These are phyloP conservation scores for Aureobasidium sp. DNA, from an alignment of 2,329 filamentous ascomycete species.

Conservation along the genomic window DNA sequence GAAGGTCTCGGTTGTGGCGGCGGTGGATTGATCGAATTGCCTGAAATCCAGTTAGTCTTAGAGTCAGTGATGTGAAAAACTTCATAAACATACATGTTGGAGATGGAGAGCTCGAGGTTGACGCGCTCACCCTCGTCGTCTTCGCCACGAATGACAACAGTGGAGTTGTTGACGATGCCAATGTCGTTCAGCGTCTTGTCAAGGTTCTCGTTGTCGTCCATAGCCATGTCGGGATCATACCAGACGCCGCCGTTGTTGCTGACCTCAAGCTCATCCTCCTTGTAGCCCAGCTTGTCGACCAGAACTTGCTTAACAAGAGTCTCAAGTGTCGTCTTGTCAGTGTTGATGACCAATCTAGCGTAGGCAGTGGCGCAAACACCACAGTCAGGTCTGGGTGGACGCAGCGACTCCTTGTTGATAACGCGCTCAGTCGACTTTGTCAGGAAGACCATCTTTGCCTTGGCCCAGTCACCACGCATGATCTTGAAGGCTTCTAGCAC, in stretches of 20 bases:
- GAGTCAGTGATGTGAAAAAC: not conserved
- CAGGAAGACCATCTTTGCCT: slow-evolving; percentile 78
- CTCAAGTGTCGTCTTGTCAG: slow-evolving; percentile 62
- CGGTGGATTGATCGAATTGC: not conserved
- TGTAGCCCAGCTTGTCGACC: slow-evolving; percentile 62
- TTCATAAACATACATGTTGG: slow-evolving; percentile 12
- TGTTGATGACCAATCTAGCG: slow-evolving; percentile 58
- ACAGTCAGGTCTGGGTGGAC: slow-evolving; percentile 69
- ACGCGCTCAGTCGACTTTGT: slow-evolving; percentile 55
- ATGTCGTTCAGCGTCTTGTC: slow-evolving; percentile 70
- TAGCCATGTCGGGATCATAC: slow-evolving; percentile 78
- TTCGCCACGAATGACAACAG: slow-evolving; percentile 76
- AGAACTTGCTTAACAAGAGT: slow-evolving; percentile 73
- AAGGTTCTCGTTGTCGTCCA: slow-evolving; percentile 54
- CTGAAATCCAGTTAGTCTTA: not conserved
- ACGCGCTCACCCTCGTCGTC: slow-evolving; percentile 70
- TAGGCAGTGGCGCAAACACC: slow-evolving; percentile 73
- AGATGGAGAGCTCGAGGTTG: slow-evolving; percentile 59
- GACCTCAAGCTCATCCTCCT: slow-evolving; percentile 67
- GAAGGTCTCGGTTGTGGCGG: not conserved
- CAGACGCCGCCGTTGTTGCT: slow-evolving; percentile 68
- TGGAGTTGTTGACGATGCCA: slow-evolving; percentile 60
- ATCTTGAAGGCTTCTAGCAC: slow-evolving; percentile 91
- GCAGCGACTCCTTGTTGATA: slow-evolving; percentile 48
- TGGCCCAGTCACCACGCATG: slow-evolving; percentile 60